Evolutionary conservation across 2,329 filamentous ascomycete species (phyloP), one percentile per base, ranked within the genome.

Genomic region (Dactylonectria macrodidyma): DNA sequence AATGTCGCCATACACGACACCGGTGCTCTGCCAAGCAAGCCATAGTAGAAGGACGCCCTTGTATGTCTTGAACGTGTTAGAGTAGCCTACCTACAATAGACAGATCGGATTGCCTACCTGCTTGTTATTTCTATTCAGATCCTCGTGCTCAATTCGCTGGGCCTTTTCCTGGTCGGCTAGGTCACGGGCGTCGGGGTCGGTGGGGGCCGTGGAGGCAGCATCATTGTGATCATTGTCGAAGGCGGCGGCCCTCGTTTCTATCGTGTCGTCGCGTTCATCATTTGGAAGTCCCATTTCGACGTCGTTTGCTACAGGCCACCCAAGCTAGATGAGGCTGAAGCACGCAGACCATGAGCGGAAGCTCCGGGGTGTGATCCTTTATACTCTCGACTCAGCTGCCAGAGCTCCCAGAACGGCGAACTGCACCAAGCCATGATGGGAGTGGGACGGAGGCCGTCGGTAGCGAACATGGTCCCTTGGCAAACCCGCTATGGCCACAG

Each of bases 1-100:
- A 74, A 92, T 92, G 71, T 93, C 91, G 26, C 91, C 91, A 68
- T 93, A 92, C 58, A 92, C 92, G 47, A 91, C 89, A 58, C 91
- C 90, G 34, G 86, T 87, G 3, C 87, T 89, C 78, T 92, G 90
- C 75, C 91, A 92, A 26, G 89, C 87, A 50, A 91, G 84, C 86
- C 87, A 78, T 24, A 77, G 38, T 48, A 78, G 65, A 14, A 78
- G 44, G 41, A 73, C 44, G 30, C 76, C 75, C 41, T 69, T 77
- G 62, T 78, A 75, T 30, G 71, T 77, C 76, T 78, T 62, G n/a
- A 34, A 34, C 47, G 36, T 34, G 57, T 41, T 50, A 44, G 14
- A 55, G 65, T 70, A 56, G 71, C 69, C 67, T 30, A 47, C 59
- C 11, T 41, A 47, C 19, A 24, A 58, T 57, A 50, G 44, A 46